These are phyloP conservation scores for Cladosporium oxysporum DNA, from an alignment of 2,329 filamentous ascomycete species.

Conservation along the genomic window DNA sequence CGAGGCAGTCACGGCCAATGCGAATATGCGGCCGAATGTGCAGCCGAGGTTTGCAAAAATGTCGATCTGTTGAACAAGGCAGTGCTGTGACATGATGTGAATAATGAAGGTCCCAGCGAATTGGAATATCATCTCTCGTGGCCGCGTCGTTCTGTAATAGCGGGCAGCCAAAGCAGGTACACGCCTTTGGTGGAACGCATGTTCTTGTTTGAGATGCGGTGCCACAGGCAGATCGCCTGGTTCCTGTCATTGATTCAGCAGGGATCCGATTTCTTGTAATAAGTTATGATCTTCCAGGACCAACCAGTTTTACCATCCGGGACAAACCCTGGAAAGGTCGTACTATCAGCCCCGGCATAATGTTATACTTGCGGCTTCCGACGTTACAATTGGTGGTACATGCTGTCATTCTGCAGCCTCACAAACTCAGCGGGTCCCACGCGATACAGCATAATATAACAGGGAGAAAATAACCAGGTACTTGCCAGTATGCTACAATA, in stretches of 20 bases:
- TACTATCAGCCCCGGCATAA: not conserved
- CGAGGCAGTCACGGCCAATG: not conserved
- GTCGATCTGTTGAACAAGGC: not conserved
- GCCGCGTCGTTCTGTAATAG: not conserved
- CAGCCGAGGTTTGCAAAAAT: not conserved
- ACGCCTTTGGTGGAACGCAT: not conserved
- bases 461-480: constrained; percentile 15
- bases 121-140: not conserved
- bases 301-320: not conserved
- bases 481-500: constrained; percentile 28
- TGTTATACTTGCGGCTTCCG: not conserved
- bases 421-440: constrained; percentile 6
- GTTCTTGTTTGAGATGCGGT: not conserved
- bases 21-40: not conserved
- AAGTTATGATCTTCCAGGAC: not conserved
- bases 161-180: not conserved
- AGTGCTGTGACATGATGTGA: not conserved
- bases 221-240: not conserved
- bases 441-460: not conserved
- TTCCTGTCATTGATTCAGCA: not conserved
- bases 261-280: not conserved
- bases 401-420: constrained; percentile 2
- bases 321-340: not conserved
- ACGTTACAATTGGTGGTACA: not conserved
- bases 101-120: not conserved